Percentiles rank a stretch among this genome's conserved stretches.
These are phyloP conservation scores for Ligustrum vulgare DNA, from an alignment of 257 asterid genomes.

Conservation along the genomic window DNA sequence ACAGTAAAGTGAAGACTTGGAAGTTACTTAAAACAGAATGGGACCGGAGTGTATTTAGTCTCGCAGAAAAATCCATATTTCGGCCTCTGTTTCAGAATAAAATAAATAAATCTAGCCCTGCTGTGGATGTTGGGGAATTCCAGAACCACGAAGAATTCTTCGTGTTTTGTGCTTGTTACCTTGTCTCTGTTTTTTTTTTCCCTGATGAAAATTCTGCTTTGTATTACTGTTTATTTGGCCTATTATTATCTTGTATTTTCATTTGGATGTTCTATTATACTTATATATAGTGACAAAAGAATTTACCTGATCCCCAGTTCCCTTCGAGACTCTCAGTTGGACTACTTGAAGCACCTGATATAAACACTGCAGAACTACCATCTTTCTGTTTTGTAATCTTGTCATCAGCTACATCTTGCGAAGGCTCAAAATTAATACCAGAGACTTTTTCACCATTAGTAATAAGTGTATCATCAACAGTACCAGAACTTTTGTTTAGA, in stretches of 20 bases:
- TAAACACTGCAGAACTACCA: slow-evolving; percentile 37
- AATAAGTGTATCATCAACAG: slow-evolving; percentile 22
- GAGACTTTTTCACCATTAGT: slow-evolving; percentile 20
- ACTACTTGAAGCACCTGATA: slow-evolving; percentile 44
- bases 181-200: neutral
- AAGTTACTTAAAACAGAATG: too few species aligned
- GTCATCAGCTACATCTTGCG: slow-evolving; percentile 36
- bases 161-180: neutral
- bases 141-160: neutral
- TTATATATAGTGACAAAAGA: slow-evolving; percentile 12
- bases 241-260: neutral
- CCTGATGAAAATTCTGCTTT: neutral
- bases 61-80: too few species aligned
- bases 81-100: too few species aligned
- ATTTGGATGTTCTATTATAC: neutral
- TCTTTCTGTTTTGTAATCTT: slow-evolving; percentile 32
- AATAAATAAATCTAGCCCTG: too few species aligned
- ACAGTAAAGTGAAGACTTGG: too few species aligned
- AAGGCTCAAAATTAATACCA: slow-evolving; percentile 26
- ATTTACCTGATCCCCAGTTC: slow-evolving; percentile 84
- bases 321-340: slow-evolving; percentile 72
- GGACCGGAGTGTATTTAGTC: too few species aligned
- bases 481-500: slow-evolving; percentile 25
- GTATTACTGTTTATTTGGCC: neutral
- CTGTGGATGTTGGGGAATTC: neutral